Base-by-base conservation (phyloP, 331 rosid genomes). In the Dryas integrifolia region DNA sequence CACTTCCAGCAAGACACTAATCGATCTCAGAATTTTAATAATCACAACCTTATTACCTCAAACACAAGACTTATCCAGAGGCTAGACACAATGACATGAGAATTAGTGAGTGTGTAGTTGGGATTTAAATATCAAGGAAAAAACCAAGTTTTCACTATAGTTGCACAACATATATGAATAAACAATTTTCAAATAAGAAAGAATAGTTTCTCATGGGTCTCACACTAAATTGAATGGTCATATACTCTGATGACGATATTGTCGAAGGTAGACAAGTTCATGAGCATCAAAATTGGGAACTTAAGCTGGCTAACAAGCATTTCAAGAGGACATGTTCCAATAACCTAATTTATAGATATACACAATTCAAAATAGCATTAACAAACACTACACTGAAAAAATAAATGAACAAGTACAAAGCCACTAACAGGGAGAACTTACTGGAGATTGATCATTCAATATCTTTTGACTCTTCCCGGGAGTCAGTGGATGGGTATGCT, bases 401-500 rank as follows among this genome's bases (percentile, higher is more conserved):
- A 47, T 4, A 50, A 50, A 50, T 50, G 16, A 14, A 14, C 15
- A 50, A 30, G 30, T 26, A 26, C 2, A 26, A 26, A 26, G 2
- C 2, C 30, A 26, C 30, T 26, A 26, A 26, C 30, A 26, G 30
- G 30, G 30, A 26, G 35, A 67, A 67, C 80, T 56, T 16, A 75
- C 83, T 7, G 56, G 59, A 69, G 49, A 16, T 47, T 62, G 80
- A 48, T 62, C 66, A 69, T 3, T 61, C 50, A 14, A 59, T 24
- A 56, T 69, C 0, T 38, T 74, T 26, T 63, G 68, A 71, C 39
- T 10, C 38, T 65, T 51, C 40, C 73, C 49, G 3, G 69, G 70
- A 49, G 76, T 52, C 72, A 81, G 65, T 35, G 75, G 35, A 72
- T 81, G 85, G 43, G 76, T 56, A 30, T 81, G 85, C 70, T 81